Evolutionary conservation across 2,329 filamentous ascomycete genomes (phyloP).

Genomic region (Talaromyces islandicus): DNA sequence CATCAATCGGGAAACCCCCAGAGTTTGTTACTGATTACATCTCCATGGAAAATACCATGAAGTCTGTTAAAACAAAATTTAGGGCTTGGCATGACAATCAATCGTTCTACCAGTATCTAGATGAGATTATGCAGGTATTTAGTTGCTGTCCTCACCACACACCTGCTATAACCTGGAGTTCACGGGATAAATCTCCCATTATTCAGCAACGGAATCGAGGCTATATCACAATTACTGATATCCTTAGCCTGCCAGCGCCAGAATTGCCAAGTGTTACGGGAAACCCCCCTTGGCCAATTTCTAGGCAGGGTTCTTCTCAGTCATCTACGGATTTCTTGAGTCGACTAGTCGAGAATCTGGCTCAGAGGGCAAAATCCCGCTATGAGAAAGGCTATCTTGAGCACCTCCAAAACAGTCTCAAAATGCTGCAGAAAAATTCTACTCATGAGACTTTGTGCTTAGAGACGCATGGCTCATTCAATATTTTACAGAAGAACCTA

Average conservation of each 20-base stretch:
- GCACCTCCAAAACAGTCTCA: neutral
- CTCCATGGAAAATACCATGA: neutral
- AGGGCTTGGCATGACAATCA: neutral
- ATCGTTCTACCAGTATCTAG: conserved; percentile 1
- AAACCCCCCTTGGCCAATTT: neutral
- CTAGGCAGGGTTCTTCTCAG: neutral
- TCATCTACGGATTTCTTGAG: neutral
- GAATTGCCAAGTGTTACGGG: neutral
- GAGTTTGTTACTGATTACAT: neutral
- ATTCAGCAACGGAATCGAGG: neutral
- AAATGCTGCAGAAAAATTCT: neutral
- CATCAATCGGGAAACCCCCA: neutral
- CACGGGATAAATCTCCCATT: neutral
- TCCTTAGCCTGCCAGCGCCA: neutral
- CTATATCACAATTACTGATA: neutral
- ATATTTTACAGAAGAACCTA: neutral
- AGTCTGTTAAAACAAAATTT: neutral
- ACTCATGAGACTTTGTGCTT: neutral
- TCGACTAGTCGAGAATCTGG: neutral
- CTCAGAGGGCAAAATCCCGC: neutral
- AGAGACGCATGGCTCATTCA: neutral
- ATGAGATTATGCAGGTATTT: neutral
- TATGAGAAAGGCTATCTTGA: neutral
- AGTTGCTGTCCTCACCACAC: neutral
- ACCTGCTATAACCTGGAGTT: neutral